Base-by-base conservation (phyloP, 2,329 filamentous ascomycete genomes). In the Fusarium pseudocircinatum region DNA sequence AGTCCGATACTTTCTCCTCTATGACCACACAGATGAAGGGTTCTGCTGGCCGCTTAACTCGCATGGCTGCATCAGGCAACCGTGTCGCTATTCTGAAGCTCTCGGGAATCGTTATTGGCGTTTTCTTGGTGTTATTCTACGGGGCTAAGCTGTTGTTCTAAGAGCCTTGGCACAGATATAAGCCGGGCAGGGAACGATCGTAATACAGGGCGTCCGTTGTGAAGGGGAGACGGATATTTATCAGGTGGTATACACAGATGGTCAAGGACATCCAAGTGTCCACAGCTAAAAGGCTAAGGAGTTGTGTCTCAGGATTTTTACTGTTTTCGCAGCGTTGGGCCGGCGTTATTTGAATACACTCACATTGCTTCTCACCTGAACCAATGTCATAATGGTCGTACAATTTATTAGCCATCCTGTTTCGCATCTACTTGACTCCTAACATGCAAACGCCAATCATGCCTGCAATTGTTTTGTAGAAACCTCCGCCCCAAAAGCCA, bases 31-130 rank as follows among this genome's bases (percentile, higher is more conserved):
- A 92, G 73, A 85, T 99, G 69, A 96, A 94, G 81, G 94, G 95
- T 47, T 97, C 93, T 73, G 95, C 95, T 18, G 87, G 89, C 54
- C 90, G 96, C 18, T 84, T 99, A 52, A 94, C 93, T 28, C 91
- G 95, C 70, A 98, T 98, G 95, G 96, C 96, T 50, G 92, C 92
- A 58, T 91, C 92, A 60, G 96, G 96, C 57, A 97, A 98, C 83
- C 96, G 94, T 78, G 89, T 97, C 44, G 96, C 96, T 22, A 92
- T 98, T 43, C 83, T 99, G 69, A 98, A 98, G 83, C 86, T 99
- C 54, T 91, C 95, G 0, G 96, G 90, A 30, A 97, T 98, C 43
- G 87, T 97, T 30, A 88, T 96, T 47, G 94, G 84, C 12, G 83
- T 85, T 14, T 91, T 97, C 52, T 77, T 98, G 60, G 82, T 95